A percentile compares a stretch with the other conserved stretches of the same genome.
Evolutionary conservation across 108 stramenopile species (phyloP).

Genomic region (Discostella pseudostelligera): DNA sequence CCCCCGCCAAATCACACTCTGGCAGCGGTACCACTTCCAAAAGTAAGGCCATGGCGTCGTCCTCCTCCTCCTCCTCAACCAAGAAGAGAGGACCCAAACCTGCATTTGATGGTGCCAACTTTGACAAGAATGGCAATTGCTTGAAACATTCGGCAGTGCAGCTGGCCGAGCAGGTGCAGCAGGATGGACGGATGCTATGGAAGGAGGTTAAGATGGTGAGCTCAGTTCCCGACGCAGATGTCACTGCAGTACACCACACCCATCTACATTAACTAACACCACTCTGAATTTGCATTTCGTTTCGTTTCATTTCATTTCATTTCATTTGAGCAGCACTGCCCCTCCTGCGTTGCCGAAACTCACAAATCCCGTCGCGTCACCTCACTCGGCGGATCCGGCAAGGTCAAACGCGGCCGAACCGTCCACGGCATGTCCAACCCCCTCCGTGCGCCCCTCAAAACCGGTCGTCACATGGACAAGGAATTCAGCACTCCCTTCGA

Average conservation of each 20-base stretch:
- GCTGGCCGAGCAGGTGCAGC: constrained; percentile 37
- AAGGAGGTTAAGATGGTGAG: constrained; percentile 46
- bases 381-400: constrained; percentile 42
- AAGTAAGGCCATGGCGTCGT: no score
- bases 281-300: no score
- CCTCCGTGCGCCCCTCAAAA: constrained; percentile 11
- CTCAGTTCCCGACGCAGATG: background rate
- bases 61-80: background rate
- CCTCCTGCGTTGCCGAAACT: constrained; percentile 29
- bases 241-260: no score
- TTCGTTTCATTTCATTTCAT: no score
- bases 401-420: constrained; percentile 27
- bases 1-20: no score
- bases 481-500: constrained; percentile 48
- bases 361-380: constrained; percentile 51
- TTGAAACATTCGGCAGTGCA: constrained; percentile 20
- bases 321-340: constrained; percentile 22
- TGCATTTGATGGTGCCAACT: constrained; percentile 36
- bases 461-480: constrained; percentile 39
- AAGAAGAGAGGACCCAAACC: constrained; percentile 9
- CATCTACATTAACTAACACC: no score
- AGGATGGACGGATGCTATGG: constrained; percentile 43
- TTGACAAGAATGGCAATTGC: constrained; percentile 37
- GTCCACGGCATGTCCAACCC: constrained; percentile 41
- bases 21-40: no score